Evolutionary conservation across 164 flowering plant genomes (phyloP).

Genomic region (Annona squamosa): DNA sequence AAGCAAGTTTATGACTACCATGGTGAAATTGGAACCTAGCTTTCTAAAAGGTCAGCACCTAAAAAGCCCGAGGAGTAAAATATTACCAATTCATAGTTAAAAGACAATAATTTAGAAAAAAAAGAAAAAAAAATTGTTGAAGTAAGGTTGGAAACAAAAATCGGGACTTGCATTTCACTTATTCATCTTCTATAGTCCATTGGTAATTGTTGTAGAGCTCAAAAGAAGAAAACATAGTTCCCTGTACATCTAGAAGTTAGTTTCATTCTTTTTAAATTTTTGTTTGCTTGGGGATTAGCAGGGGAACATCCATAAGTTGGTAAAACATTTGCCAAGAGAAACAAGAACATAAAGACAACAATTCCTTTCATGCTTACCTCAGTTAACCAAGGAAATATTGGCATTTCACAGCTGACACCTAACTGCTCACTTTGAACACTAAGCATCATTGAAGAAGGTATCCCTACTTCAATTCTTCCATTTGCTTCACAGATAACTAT

Average conservation of each 20-base stretch:
- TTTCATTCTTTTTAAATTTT: too few relatives aligned
- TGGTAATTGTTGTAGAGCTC: slow-evolving; percentile 75
- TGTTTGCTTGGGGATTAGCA: too few relatives aligned
- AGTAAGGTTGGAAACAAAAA: not conserved
- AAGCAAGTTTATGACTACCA: slow-evolving; percentile 11
- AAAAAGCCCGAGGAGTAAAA: slow-evolving; percentile 7
- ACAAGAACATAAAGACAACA: not conserved
- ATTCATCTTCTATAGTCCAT: slow-evolving; percentile 74
- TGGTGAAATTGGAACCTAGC: slow-evolving; percentile 13
- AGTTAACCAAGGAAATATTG: slow-evolving; percentile 52
- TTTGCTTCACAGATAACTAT: slow-evolving; percentile 53
- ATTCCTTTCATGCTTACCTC: slow-evolving; percentile 38
- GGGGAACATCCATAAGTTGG: slow-evolving; percentile 5
- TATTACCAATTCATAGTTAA: not conserved
- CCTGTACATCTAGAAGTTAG: slow-evolving; percentile 29
- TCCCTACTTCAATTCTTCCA: slow-evolving; percentile 52
- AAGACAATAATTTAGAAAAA: not conserved
- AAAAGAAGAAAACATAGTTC: slow-evolving; percentile 78
- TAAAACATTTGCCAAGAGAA: slow-evolving; percentile 1
- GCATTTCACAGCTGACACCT: slow-evolving; percentile 65
- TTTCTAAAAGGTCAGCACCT: slow-evolving; percentile 52
- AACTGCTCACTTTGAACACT: slow-evolving; percentile 71
- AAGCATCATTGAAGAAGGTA: slow-evolving; percentile 60
- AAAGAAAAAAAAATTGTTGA: not conserved
- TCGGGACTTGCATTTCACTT: slow-evolving; percentile 21